These are phyloP conservation scores for Elymus sibiricus DNA, from an alignment of 176 grass and related monocot species.

Conservation along the genomic window DNA sequence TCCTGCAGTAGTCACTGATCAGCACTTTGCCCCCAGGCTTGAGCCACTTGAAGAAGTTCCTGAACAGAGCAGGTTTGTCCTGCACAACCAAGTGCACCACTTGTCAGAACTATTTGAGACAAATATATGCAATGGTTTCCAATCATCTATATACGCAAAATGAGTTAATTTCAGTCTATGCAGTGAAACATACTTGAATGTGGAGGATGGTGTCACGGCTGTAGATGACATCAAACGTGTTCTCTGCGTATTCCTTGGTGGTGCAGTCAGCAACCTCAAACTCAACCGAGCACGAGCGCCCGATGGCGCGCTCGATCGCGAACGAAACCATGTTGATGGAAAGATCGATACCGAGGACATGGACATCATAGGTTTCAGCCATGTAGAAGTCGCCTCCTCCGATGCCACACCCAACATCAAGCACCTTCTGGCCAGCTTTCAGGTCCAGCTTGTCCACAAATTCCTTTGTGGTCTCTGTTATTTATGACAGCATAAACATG, in stretches of 20 bases:
- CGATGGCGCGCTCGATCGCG: slow-evolving; percentile 90
- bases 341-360: slow-evolving; percentile 95
- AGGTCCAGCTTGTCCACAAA: slow-evolving; percentile 84
- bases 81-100: slow-evolving; percentile 25
- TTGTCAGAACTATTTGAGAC: slow-evolving; percentile 17
- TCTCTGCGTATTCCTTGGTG: slow-evolving; percentile 73
- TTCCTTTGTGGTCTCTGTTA: slow-evolving; percentile 91
- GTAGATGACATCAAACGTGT: slow-evolving; percentile 84
- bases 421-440: slow-evolving; percentile 86
- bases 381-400: slow-evolving; percentile 97
- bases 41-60: slow-evolving; percentile 89
- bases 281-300: slow-evolving; percentile 78
- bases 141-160: background rate
- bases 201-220: slow-evolving; percentile 98
- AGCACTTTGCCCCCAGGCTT: slow-evolving; percentile 93
- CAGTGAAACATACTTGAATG: slow-evolving; percentile 58
- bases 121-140: background rate
- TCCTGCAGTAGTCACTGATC: slow-evolving; percentile 95
- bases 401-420: slow-evolving; percentile 96
- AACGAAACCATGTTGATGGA: slow-evolving; percentile 99
- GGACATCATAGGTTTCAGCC: slow-evolving; percentile 86
- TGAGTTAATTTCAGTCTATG: background rate
- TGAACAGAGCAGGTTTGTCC: slow-evolving; percentile 88
- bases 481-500: background rate
- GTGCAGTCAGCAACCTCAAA: slow-evolving; percentile 98